Evolutionary conservation across 305 asterid genomes (phyloP), one percentile per base, ranked within the genome.

Genomic region (Striga hermonthica): DNA sequence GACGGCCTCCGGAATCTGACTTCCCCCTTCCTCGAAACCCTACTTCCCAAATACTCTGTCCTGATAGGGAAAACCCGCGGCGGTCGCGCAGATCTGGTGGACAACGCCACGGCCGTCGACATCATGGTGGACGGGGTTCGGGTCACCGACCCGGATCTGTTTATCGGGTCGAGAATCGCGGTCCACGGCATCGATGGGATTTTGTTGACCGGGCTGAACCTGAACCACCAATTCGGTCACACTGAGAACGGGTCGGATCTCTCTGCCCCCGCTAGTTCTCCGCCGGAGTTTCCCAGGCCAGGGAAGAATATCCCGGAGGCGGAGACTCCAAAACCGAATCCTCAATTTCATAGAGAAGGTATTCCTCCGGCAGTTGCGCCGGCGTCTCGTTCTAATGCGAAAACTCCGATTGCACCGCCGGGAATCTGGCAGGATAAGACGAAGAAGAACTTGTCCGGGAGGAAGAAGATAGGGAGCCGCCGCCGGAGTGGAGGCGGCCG

Each of bases 121-220:
- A 66, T 86, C 7, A 35, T 74, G 37, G 76, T 84, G 28, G 88
- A 86, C 69, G 93, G 88, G 5, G 80, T 82, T n/a, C 69, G 79
- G 5, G 7, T 83, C 13, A 64, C 83, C 47, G 72, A 62, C 4
- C 88, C 94, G 59, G 80, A 86, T 79, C 77, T 86, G 1, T 86
- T 54, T 28, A 16, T 86, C 76, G 88, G 94, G 37, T 63, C 86
- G 9, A 76, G 74, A 44, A 56, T 80, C 22, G 83, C 66, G 2
- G 88, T 82, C 6, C 94, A 86, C 7, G 94, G 90, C 1, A 79
- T 84, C 7, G 85, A 80, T 48, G 90, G 88, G 11, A 76, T 86
- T 68, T 81, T 86, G 4, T 34, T 79, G 41, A 82, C 80, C 61
- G 90, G 88, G 0, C 75, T 82, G 11, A 77, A 66, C 49, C 55